Evolutionary conservation across 495 filamentous ascomycete genomes (phyloP), one percentile per base, ranked within the genome.

Genomic region (Glutinoglossum americanum): DNA sequence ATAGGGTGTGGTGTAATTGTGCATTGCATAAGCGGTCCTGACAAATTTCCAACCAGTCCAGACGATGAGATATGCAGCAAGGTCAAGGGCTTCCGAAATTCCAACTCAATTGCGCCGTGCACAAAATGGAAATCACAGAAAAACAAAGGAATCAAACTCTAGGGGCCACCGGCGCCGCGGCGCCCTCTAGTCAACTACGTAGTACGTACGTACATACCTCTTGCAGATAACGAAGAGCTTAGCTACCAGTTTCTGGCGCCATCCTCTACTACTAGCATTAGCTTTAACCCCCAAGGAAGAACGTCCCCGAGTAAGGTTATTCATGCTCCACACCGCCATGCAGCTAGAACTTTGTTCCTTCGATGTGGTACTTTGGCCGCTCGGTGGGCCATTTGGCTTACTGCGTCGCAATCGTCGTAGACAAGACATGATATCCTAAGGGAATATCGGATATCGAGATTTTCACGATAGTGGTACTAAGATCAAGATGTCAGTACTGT

Each of bases 61-160:
- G 49, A 53, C 49, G 49, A 53, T 53, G 49, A 53, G 49, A 53
- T 53, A 53, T 53, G 49, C 49, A 30, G 49, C 49, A 30, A 4
- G 49, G 49, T 1, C 4, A 53, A 0, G 23, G 49, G n/a, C n/a
- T 19, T 8, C 1, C 10, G 21, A 3, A 49, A 6, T 19, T n/a
- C n/a, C 28, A 19, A 30, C 7, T n/a, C 2, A 1, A 30, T 30
- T 27, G 19, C 4, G 41, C 23, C 13, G 49, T 32, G 49, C 49
- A 30, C 49, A 30, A 9, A 15, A 27, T 1, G 17, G 13, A 53
- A n/a, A n/a, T n/a, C n/a, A 53, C 23, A 5, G 19, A 28, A 53
- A 32, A 27, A 53, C 5, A 53, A 27, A 53, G 7, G 17, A n/a
- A n/a, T n/a, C n/a, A n/a, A n/a, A n/a, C n/a, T n/a, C n/a, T n/a